Conservation (phyloP, 2,329 filamentous ascomycete genomes). For the Cephalotrichum gorgonifer region DNA sequence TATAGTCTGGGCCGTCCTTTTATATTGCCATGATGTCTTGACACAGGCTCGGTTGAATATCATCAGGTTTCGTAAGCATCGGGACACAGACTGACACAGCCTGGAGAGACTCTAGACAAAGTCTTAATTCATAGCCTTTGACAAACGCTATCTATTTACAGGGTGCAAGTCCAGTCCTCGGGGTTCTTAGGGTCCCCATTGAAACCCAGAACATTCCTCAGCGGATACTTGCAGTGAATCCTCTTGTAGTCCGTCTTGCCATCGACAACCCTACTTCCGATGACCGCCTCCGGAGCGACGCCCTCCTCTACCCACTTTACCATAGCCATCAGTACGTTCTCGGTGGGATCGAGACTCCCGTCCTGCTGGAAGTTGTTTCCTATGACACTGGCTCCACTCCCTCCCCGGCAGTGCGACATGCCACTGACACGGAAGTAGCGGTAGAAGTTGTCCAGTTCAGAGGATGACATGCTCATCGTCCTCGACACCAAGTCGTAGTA, state of each 20-base stretch:
- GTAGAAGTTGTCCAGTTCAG: constrained; percentile 33
- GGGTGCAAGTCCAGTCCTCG: background rate
- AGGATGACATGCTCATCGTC: constrained; percentile 13
- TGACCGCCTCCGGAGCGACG: constrained; percentile 12
- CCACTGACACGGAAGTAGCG: constrained; percentile 38
- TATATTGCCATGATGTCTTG: too few relatives aligned
- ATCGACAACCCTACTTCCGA: constrained; percentile 11
- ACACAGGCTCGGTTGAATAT: too few relatives aligned
- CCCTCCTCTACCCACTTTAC: constrained; percentile 26
- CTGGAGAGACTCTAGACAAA: too few relatives aligned
- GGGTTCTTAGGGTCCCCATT: background rate
- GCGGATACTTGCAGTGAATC: background rate
- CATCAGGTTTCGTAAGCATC: too few relatives aligned
- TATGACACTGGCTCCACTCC: constrained; percentile 29
- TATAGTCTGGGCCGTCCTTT: too few relatives aligned
- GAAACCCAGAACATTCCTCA: background rate
- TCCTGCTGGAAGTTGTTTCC: constrained; percentile 18
- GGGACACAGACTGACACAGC: too few relatives aligned
- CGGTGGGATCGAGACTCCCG: constrained; percentile 21
- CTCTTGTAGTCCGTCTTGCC: background rate
- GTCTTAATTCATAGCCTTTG: too few relatives aligned
- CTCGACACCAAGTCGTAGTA: constrained; percentile 20
- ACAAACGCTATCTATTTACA: too few relatives aligned
- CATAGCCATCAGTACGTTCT: constrained; percentile 24
- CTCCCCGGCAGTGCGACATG: constrained; percentile 34